Conservation (phyloP, 192 early-diverging fungal species). For the Coemansia javaensis region DNA sequence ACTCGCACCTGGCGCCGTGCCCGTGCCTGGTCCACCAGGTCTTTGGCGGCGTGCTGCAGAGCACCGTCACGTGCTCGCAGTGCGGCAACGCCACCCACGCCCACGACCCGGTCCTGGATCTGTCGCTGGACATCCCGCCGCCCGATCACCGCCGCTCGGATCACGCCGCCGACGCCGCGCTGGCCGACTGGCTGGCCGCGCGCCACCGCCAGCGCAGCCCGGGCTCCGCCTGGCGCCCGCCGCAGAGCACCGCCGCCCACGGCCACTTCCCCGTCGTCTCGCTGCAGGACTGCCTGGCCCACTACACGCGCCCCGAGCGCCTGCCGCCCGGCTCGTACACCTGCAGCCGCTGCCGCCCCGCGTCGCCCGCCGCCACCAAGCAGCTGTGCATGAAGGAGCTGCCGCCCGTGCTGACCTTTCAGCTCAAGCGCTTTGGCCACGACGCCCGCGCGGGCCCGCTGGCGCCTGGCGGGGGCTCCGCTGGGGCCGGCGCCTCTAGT, state of each 20-base stretch:
- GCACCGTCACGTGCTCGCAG: conserved; percentile 77
- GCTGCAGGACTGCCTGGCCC: conserved; percentile 49
- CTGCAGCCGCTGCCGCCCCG: conserved; percentile 64
- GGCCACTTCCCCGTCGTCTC: conserved; percentile 25
- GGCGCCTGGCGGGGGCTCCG: conserved; percentile 28
- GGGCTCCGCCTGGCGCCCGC: background rate
- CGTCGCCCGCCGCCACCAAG: conserved; percentile 70
- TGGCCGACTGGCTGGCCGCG: conserved; percentile 17
- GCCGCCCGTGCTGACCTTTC: conserved; percentile 85
- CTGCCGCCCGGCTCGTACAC: conserved; percentile 61
- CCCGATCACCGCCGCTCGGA: conserved; percentile 3
- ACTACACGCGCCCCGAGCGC: conserved; percentile 78
- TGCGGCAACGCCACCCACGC: conserved; percentile 77
- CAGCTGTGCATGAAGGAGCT: conserved; percentile 80
- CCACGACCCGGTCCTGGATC: conserved; percentile 85
- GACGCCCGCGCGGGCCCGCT: conserved; percentile 48
- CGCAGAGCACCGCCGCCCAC: conserved; percentile 13
- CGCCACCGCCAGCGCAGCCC: background rate
- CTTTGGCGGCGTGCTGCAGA: conserved; percentile 86
- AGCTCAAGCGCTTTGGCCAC: conserved; percentile 94
- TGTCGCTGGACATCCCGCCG: conserved; percentile 73
- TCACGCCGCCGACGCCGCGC: conserved; percentile 14
- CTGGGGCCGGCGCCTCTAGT: conserved; percentile 47
- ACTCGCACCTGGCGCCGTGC: conserved; percentile 51
- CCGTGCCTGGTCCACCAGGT: conserved; percentile 84